Conservation (phyloP, 2,329 filamentous ascomycete species). For the Chaetomiaceae sp. region DNA sequence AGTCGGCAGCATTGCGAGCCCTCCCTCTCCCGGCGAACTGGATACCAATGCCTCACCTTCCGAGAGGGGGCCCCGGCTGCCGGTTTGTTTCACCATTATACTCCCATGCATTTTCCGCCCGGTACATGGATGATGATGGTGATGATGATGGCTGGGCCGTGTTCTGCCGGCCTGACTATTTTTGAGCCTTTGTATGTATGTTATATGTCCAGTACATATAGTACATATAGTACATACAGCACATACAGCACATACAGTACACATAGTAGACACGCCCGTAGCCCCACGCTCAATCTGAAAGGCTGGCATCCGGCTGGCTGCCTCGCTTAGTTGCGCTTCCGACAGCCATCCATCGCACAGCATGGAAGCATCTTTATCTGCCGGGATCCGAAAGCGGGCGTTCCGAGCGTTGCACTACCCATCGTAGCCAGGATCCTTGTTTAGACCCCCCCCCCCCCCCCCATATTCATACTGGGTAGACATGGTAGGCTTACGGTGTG, state of each 20-base stretch:
- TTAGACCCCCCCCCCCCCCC: not conserved
- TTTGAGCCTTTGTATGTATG: too few relatives aligned
- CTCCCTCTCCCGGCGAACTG: conserved; percentile 22
- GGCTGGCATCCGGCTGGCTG: conserved; percentile 6
- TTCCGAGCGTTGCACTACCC: conserved; percentile 14
- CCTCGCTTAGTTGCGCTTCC: conserved; percentile 3
- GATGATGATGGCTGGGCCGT: too few relatives aligned
- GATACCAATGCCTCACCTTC: conserved; percentile 9
- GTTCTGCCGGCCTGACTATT: conserved; percentile 13
- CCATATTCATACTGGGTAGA: too few relatives aligned
- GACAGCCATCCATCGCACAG: conserved; percentile 1
- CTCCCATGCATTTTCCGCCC: not conserved
- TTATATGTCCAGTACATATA: too few relatives aligned
- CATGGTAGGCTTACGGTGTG: not conserved
- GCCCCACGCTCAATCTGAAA: not conserved
- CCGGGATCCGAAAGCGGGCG: conserved; percentile 21
- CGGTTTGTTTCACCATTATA: conserved; percentile 17
- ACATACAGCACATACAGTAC: too few relatives aligned
- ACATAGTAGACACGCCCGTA: too few relatives aligned
- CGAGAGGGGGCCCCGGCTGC: conserved; percentile 2
- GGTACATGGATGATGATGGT: conserved; percentile 2
- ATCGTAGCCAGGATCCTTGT: conserved; percentile 13
- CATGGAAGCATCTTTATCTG: conserved; percentile 15
- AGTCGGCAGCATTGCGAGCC: conserved; percentile 27
- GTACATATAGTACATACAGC: too few relatives aligned